Evolutionary conservation across 345 rosid species (phyloP).

Genomic region (Moricandia moricandioides): DNA sequence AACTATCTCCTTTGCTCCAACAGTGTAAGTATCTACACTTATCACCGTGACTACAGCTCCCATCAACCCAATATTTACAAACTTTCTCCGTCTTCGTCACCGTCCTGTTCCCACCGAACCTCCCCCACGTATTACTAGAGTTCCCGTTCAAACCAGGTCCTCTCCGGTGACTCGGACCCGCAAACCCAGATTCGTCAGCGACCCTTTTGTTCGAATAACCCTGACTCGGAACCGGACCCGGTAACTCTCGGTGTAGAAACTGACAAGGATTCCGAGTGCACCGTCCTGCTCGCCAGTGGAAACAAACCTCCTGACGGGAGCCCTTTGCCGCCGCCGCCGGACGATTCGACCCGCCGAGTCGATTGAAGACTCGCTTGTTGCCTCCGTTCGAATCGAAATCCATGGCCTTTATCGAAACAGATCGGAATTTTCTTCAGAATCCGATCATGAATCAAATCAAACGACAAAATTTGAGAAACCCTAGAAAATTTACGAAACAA

Average conservation of each 20-base stretch:
- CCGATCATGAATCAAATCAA: not conserved
- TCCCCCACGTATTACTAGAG: constrained; percentile 49
- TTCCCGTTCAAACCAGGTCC: constrained; percentile 47
- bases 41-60: constrained; percentile 73
- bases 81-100: constrained; percentile 65
- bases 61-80: constrained; percentile 87
- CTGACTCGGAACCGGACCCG: constrained; percentile 58
- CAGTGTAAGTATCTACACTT: constrained; percentile 79
- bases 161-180: constrained; percentile 55
- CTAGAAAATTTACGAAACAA: constrained; percentile 14
- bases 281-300: constrained; percentile 83
- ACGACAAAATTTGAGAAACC: constrained; percentile 20
- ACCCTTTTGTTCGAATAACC: constrained; percentile 59
- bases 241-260: constrained; percentile 70
- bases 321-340: constrained; percentile 41
- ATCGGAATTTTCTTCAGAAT: not conserved
- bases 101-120: constrained; percentile 52
- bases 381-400: constrained; percentile 70
- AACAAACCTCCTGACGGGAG: constrained; percentile 67
- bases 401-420: constrained; percentile 38
- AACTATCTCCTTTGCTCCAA: constrained; percentile 83
- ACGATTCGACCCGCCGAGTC: constrained; percentile 51
- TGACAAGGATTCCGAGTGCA: constrained; percentile 71
- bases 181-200: constrained; percentile 59
- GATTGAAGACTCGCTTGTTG: constrained; percentile 66